A percentile compares a stretch with the other conserved stretches of the same genome.
Conservation (phyloP, 2,329 filamentous ascomycete species). For the Aspergillus thermomutatus region DNA sequence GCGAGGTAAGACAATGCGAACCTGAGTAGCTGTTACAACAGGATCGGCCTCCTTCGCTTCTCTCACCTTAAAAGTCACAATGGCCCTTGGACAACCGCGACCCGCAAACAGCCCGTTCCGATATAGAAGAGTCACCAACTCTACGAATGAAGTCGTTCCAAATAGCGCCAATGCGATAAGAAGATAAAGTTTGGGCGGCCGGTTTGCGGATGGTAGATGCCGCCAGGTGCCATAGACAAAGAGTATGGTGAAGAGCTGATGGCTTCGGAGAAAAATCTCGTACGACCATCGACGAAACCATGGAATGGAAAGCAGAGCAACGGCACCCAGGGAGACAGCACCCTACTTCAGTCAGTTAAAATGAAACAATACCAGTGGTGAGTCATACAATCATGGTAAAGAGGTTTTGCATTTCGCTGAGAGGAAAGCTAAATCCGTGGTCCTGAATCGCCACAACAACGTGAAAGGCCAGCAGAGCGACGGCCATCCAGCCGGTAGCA, state of each 20-base stretch:
- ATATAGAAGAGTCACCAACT: not conserved
- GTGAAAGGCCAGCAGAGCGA: conserved; percentile 16
- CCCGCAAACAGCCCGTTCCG: conserved; percentile 20
- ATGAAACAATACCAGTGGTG: not conserved
- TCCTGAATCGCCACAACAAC: conserved; percentile 10
- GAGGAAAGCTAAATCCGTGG: conserved; percentile 9
- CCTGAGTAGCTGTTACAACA: conserved; percentile 7
- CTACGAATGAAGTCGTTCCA: too few species aligned
- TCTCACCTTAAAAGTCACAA: conserved; percentile 15
- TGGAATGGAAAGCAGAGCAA: conserved; percentile 19
- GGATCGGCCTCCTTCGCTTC: conserved; percentile 5
- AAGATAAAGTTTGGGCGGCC: too few species aligned
- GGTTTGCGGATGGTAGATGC: too few species aligned
- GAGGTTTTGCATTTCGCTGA: conserved; percentile 10
- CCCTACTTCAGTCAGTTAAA: conserved; percentile 13
- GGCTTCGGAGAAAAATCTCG: conserved; percentile 23
- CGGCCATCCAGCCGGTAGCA: conserved; percentile 18
- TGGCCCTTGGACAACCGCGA: conserved; percentile 14
- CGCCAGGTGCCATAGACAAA: too few species aligned
- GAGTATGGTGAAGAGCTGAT: conserved; percentile 17
- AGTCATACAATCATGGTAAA: conserved; percentile 17
- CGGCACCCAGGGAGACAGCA: conserved; percentile 10
- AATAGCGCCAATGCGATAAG: too few species aligned
- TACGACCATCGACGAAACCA: conserved; percentile 19
- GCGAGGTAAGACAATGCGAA: conserved; percentile 19